Evolutionary conservation across 2,329 filamentous ascomycete genomes (phyloP).

Genomic region (Talaromyces amestolkiae): DNA sequence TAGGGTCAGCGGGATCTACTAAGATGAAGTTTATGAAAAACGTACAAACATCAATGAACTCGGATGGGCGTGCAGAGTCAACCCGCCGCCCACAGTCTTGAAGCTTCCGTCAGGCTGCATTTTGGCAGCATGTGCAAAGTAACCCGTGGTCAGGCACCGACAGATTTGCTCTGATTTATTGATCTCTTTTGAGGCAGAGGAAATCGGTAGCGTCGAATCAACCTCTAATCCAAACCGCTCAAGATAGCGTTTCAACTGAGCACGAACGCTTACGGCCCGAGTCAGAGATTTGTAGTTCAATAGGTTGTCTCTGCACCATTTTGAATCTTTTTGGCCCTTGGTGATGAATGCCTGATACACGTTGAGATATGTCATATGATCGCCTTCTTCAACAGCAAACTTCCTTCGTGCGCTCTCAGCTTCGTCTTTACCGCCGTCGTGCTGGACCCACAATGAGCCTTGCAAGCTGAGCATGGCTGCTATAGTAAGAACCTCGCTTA

Average conservation of each 20-base stretch:
- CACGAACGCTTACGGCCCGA: constrained; percentile 79
- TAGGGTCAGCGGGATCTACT: constrained; percentile 19
- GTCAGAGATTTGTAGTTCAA: constrained; percentile 83
- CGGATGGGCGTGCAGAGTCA: constrained; percentile 80
- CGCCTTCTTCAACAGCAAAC: constrained; percentile 90
- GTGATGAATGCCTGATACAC: constrained; percentile 88
- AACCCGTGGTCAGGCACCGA: constrained; percentile 82
- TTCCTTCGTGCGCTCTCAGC: constrained; percentile 72
- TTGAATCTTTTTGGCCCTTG: constrained; percentile 75
- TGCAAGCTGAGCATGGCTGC: constrained; percentile 91
- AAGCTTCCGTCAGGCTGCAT: constrained; percentile 95
- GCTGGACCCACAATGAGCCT: constrained; percentile 76
- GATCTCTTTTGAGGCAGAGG: constrained; percentile 31
- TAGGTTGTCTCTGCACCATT: constrained; percentile 83
- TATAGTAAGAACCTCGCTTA: constrained; percentile 84
- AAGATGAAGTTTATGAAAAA: constrained; percentile 21
- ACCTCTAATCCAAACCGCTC: constrained; percentile 76
- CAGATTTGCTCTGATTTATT: constrained; percentile 68
- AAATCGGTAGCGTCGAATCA: constrained; percentile 56
- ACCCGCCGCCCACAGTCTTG: constrained; percentile 75
- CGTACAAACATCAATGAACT: constrained; percentile 82
- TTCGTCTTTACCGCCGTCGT: constrained; percentile 71
- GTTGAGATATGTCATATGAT: constrained; percentile 88
- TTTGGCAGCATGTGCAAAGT: constrained; percentile 86
- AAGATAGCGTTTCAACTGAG: constrained; percentile 81